phyloP scores from a whole-genome alignment of 1,284 basidiomycete species.

The Apiotrichum porosum region DNA sequence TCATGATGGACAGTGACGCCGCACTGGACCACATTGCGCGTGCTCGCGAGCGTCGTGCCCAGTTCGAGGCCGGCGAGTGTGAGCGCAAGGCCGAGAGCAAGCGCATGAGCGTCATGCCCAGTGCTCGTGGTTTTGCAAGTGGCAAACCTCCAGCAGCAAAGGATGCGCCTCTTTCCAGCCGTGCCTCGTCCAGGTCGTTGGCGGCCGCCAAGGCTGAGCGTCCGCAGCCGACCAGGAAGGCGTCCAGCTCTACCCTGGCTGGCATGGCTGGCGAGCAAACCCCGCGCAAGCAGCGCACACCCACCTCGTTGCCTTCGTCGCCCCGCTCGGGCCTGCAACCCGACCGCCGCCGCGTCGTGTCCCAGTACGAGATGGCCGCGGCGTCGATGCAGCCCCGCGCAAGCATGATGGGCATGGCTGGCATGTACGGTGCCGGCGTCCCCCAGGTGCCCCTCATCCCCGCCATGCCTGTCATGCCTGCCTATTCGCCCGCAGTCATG shows the following conservation, averaged over 20 bases:
- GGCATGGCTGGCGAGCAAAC: background rate
- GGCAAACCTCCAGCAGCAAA: background rate
- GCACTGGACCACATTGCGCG: slow-evolving; percentile 30
- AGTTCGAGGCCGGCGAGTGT: slow-evolving; percentile 23
- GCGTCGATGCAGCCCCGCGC: background rate
- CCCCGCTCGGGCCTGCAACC: slow-evolving; percentile 5
- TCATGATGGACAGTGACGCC: slow-evolving; percentile 8
- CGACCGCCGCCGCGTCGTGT: slow-evolving; percentile 15
- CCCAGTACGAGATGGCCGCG: slow-evolving; percentile 9
- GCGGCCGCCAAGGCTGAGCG: background rate
- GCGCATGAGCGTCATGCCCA: slow-evolving; percentile 8
- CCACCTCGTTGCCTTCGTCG: slow-evolving; percentile 11
- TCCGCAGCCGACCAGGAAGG: background rate
- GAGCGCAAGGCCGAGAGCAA: slow-evolving; percentile 20
- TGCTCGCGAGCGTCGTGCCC: slow-evolving; percentile 31
- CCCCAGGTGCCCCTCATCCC: background rate
- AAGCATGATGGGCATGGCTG: slow-evolving; percentile 8
- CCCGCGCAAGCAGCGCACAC: background rate
- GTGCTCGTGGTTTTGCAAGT: background rate
- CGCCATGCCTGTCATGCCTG: background rate
- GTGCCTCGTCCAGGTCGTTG: slow-evolving; percentile 1
- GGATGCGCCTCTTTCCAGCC: slow-evolving; percentile 4
- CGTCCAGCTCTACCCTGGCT: background rate
- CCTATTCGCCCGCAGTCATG: background rate
- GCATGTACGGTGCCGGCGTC: slow-evolving; percentile 6